These are phyloP conservation scores for Fusarium sublunatum DNA, from an alignment of 2,329 filamentous ascomycete genomes.

Conservation along the genomic window DNA sequence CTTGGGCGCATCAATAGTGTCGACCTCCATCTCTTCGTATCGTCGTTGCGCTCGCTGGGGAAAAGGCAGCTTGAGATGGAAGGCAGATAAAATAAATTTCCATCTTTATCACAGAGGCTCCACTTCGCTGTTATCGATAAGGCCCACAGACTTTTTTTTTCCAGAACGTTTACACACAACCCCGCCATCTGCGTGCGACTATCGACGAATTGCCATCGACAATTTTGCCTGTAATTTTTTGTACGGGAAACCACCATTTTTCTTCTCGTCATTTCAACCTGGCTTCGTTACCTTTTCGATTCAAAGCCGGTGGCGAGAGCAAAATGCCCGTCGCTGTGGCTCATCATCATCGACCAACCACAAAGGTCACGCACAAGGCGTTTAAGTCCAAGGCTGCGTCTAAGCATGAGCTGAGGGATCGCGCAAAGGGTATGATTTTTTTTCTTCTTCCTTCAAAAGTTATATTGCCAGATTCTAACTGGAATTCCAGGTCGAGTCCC, in stretches of 20 bases:
- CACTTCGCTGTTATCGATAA: slow-evolving; percentile 51
- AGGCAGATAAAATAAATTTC: slow-evolving; percentile 22
- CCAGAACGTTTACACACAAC: slow-evolving; percentile 49
- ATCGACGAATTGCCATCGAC: slow-evolving; percentile 45
- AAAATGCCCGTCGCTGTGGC: slow-evolving; percentile 78
- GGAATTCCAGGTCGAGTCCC: slow-evolving; percentile 75
- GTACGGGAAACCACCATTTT: slow-evolving; percentile 21
- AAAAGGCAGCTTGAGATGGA: slow-evolving; percentile 28
- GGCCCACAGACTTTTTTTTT: slow-evolving; percentile 53
- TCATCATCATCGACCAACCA: slow-evolving; percentile 93
- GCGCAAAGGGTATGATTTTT: slow-evolving; percentile 75
- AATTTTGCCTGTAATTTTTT: slow-evolving; percentile 15
- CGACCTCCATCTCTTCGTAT: slow-evolving; percentile 53
- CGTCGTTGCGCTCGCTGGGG: slow-evolving; percentile 31
- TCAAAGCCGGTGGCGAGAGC: slow-evolving; percentile 81
- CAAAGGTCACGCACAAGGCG: slow-evolving; percentile 86
- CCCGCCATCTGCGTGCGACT: slow-evolving; percentile 50
- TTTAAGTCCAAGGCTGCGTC: slow-evolving; percentile 94
- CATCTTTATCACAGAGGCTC: slow-evolving; percentile 27
- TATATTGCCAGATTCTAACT: not conserved
- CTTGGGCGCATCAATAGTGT: slow-evolving; percentile 50
- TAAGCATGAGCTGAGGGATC: slow-evolving; percentile 86
- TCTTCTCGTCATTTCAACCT: slow-evolving; percentile 56
- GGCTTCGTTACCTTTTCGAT: slow-evolving; percentile 83
- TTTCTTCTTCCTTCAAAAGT: not conserved